Conservation (phyloP, 805 yeast genomes). For the Cyberlindnera amylophila region DNA sequence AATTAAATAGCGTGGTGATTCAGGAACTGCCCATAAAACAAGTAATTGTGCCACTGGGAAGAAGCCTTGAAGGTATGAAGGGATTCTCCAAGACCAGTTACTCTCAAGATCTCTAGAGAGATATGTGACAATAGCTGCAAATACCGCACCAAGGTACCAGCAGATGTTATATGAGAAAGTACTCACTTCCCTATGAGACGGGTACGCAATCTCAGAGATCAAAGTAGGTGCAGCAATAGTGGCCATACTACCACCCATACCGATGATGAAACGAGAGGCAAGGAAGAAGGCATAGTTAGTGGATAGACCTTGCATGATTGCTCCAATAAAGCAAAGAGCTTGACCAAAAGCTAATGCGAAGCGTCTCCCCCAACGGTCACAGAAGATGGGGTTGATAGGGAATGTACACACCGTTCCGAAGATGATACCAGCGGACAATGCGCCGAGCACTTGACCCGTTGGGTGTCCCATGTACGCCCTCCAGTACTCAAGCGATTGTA, state of each 20-base stretch:
- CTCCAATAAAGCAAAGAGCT: constrained; percentile 19
- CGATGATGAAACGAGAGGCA: constrained; percentile 39
- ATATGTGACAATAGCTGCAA: constrained; percentile 31
- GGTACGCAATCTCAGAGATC: constrained; percentile 48
- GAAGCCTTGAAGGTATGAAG: constrained; percentile 45
- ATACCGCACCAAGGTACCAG: constrained; percentile 50
- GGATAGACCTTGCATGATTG: constrained; percentile 22
- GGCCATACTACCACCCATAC: constrained; percentile 37
- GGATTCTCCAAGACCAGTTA: constrained; percentile 49
- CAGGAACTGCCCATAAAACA: constrained; percentile 37
- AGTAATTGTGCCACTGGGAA: constrained; percentile 41
- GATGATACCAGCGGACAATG: constrained; percentile 35
- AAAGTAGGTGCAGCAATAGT: constrained; percentile 43
- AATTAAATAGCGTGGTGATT: constrained; percentile 44
- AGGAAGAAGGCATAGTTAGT: constrained; percentile 27
- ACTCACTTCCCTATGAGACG: constrained; percentile 37
- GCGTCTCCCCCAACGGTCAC: constrained; percentile 42
- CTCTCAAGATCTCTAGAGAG: constrained; percentile 26
- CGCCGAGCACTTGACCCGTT: constrained; percentile 35
- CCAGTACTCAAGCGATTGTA: constrained; percentile 42
- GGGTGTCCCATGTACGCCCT: constrained; percentile 35
- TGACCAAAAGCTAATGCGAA: constrained; percentile 17
- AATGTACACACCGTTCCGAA: too few species aligned
- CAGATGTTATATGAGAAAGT: constrained; percentile 44
- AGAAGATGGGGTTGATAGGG: too few species aligned